A percentile compares a stretch with the other conserved stretches of the same genome.
Evolutionary conservation across 1,284 basidiomycete genomes (phyloP).

Genomic region (Austroboletus niveus): DNA sequence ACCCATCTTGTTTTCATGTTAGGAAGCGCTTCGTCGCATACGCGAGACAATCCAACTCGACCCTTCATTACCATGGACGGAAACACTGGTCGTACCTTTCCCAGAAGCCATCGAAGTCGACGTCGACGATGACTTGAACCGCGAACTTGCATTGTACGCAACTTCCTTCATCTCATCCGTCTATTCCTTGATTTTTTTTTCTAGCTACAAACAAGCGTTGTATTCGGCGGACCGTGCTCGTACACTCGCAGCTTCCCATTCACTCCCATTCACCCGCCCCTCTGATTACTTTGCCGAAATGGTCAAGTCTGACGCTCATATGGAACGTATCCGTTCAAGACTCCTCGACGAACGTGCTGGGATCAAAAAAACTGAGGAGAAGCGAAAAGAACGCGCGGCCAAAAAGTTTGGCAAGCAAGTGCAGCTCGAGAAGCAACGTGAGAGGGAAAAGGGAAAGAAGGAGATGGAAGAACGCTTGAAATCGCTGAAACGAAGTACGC

Average conservation of each 20-base stretch:
- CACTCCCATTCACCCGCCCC: constrained; percentile 90
- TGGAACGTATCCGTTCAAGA: constrained; percentile 93
- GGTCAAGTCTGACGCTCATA: constrained; percentile 97
- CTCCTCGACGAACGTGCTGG: constrained; percentile 86
- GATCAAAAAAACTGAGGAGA: constrained; percentile 92
- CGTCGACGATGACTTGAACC: constrained; percentile 86
- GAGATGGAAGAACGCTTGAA: constrained; percentile 83
- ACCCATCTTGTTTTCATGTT: neutral
- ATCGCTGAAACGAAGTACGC: constrained; percentile 81
- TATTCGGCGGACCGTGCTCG: constrained; percentile 78
- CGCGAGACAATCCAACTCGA: constrained; percentile 78
- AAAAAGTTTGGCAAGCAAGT: constrained; percentile 99
- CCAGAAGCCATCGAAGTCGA: constrained; percentile 76
- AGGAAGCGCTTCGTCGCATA: constrained; percentile 83
- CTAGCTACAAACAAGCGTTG: constrained; percentile 93
- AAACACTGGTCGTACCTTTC: constrained; percentile 77
- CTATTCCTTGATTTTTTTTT: constrained; percentile 1
- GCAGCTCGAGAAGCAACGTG: constrained; percentile 81
- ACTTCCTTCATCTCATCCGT: constrained; percentile 9
- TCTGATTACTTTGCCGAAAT: constrained; percentile 98
- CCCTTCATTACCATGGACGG: constrained; percentile 79
- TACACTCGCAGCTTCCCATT: constrained; percentile 68
- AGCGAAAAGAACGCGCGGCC: constrained; percentile 88
- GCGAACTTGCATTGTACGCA: constrained; percentile 90
- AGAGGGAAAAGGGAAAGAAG: constrained; percentile 74